Percentiles rank a stretch among this genome's conserved stretches.
Evolutionary conservation across 805 yeast species (phyloP).

Genomic region (Kodamaea neixiangensis): DNA sequence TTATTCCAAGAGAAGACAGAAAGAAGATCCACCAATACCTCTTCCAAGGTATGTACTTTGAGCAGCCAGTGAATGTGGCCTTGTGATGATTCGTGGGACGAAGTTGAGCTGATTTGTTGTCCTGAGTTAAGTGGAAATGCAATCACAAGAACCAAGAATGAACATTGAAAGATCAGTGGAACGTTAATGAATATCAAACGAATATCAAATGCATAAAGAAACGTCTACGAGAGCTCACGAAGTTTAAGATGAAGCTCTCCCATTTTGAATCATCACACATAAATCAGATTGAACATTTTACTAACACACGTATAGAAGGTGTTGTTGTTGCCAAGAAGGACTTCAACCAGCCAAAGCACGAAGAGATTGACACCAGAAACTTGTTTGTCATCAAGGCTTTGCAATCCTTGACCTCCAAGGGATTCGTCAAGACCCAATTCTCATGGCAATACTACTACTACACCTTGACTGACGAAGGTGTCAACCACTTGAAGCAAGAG

Average conservation of each 20-base stretch:
- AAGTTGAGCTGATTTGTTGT: neutral
- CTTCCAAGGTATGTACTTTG: constrained; percentile 79
- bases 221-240: too few species aligned
- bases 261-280: too few species aligned
- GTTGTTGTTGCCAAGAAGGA: constrained; percentile 99
- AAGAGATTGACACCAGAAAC: constrained; percentile 97
- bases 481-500: constrained; percentile 96
- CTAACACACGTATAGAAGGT: constrained; percentile 75
- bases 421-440: constrained; percentile 99
- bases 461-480: constrained; percentile 99
- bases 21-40: constrained; percentile 98
- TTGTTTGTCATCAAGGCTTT: constrained; percentile 97
- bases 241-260: too few species aligned
- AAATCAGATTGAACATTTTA: constrained; percentile 17
- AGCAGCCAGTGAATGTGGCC: too few species aligned
- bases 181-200: too few species aligned
- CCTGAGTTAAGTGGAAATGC: neutral
- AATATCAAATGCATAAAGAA: too few species aligned
- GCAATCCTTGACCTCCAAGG: constrained; percentile 98
- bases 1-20: constrained; percentile 99
- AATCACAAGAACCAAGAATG: too few species aligned
- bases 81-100: neutral
- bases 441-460: constrained; percentile 99
- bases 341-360: constrained; percentile 96
- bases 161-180: too few species aligned